phyloP scores from a whole-genome alignment of 1,284 basidiomycete genomes.

The Malassezia japonica region DNA sequence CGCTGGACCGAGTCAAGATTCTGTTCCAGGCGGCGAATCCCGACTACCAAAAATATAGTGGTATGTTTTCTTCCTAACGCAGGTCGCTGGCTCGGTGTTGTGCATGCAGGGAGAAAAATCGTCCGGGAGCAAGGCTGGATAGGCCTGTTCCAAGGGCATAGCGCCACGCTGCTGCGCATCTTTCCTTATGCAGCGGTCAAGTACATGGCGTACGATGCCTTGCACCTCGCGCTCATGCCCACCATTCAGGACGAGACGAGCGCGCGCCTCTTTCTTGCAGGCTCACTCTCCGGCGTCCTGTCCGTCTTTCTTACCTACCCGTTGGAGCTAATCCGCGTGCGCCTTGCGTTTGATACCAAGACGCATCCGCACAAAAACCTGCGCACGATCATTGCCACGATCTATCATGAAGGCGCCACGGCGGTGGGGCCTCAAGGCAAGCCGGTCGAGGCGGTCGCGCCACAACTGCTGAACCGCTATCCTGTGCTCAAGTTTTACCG shows the following conservation, averaged over 20 bases:
- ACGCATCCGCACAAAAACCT: conserved; percentile 40
- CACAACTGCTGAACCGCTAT: conserved; percentile 21
- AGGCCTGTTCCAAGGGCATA: conserved; percentile 89
- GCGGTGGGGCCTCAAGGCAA: conserved; percentile 56
- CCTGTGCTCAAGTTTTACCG: conserved; percentile 75
- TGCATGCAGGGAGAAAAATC: conserved; percentile 70
- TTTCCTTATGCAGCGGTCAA: conserved; percentile 97
- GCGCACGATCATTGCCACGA: conserved; percentile 31
- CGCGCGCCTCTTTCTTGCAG: conserved; percentile 71
- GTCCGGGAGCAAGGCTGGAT: conserved; percentile 62
- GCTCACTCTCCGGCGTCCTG: conserved; percentile 74
- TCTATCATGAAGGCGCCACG: conserved; percentile 47
- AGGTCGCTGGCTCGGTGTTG: conserved; percentile 78
- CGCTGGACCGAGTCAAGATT: conserved; percentile 95
- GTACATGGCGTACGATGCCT: conserved; percentile 91
- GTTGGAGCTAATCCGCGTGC: conserved; percentile 84
- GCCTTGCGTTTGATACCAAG: conserved; percentile 80
- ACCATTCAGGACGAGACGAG: conserved; percentile 70
- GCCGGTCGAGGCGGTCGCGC: conserved; percentile 17
- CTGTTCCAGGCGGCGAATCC: conserved; percentile 95
- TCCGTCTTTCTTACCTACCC: conserved; percentile 90
- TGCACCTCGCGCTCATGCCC: conserved; percentile 73
- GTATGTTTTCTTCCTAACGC: conserved; percentile 49
- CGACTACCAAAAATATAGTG: conserved; percentile 86
- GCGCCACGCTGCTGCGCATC: conserved; percentile 64